These are phyloP conservation scores for Gracilaria domingensis DNA, from an alignment of 23 red algal species.

Conservation along the genomic window DNA sequence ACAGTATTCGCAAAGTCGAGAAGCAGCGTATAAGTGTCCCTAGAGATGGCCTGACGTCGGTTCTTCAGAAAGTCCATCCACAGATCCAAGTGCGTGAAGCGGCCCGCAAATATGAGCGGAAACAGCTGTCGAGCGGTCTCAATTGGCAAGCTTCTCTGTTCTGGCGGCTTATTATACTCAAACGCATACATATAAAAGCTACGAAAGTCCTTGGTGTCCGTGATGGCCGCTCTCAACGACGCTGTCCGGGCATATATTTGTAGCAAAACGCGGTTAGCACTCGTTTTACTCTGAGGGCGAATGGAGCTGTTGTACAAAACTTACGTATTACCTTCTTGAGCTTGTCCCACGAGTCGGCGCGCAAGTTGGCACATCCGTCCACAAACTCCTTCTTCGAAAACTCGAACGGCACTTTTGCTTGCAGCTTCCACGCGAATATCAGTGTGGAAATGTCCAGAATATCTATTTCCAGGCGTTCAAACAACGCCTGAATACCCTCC, in stretches of 20 bases:
- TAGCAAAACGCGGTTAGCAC: neutral
- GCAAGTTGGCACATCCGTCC: conserved; percentile 62
- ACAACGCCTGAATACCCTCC: conserved; percentile 75
- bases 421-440: conserved; percentile 86
- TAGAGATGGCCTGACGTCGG: conserved; percentile 51
- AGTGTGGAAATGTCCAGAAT: conserved; percentile 69
- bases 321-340: conserved; percentile 69
- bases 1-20: conserved; percentile 74
- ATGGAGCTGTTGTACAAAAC: neutral
- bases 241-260: neutral
- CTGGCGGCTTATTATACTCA: conserved; percentile 79
- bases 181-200: conserved; percentile 93
- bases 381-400: conserved; percentile 80
- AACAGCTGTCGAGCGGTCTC: conserved; percentile 77
- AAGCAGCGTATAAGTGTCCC: conserved; percentile 76
- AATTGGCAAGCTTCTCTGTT: conserved; percentile 72
- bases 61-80: conserved; percentile 73
- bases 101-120: conserved; percentile 71
- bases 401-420: conserved; percentile 66
- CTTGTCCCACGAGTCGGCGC: conserved; percentile 75
- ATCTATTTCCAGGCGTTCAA: conserved; percentile 80
- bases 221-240: conserved; percentile 38
- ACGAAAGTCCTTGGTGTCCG: conserved; percentile 64
- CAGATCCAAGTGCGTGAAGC: conserved; percentile 73
- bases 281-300: neutral